A percentile compares a stretch with the other conserved stretches of the same genome.
These are phyloP conservation scores for Exophiala spinifera DNA, from an alignment of 2,329 filamentous ascomycete species.

Conservation along the genomic window DNA sequence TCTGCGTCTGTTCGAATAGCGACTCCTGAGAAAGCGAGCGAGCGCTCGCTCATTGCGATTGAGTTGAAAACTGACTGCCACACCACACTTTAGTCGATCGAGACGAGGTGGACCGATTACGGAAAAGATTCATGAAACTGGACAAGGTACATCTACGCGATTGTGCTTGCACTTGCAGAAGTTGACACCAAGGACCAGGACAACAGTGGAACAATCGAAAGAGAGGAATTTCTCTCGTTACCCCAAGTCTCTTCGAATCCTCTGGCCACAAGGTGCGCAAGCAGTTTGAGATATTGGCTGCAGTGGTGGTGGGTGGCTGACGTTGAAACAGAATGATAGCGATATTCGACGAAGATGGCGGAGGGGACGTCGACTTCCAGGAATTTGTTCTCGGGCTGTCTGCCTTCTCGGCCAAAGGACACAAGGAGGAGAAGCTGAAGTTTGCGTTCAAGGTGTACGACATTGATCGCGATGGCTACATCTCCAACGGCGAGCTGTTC, in stretches of 20 bases:
- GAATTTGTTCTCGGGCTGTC: constrained; percentile 95
- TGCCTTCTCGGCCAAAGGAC: constrained; percentile 95
- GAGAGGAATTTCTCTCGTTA: constrained; percentile 94
- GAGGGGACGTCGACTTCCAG: constrained; percentile 96
- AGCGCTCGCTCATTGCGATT: constrained; percentile 4
- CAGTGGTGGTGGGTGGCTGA: constrained; percentile 1
- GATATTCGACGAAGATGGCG: constrained; percentile 97
- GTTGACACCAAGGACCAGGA: constrained; percentile 57
- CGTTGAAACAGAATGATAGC: constrained; percentile 78
- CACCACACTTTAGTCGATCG: constrained; percentile 68
- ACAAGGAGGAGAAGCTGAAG: constrained; percentile 96
- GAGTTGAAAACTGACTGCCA: constrained; percentile 11
- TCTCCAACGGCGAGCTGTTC: constrained; percentile 97
- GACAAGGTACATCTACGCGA: constrained; percentile 69
- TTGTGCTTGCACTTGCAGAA: too few species aligned
- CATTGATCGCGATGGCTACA: constrained; percentile 97
- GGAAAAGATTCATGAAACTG: constrained; percentile 98
- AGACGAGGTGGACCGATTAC: constrained; percentile 91
- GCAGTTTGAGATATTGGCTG: background rate
- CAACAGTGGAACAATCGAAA: constrained; percentile 96
- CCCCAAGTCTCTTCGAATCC: constrained; percentile 98
- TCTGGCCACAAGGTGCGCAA: constrained; percentile 76
- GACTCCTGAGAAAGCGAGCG: background rate
- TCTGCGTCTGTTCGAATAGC: constrained; percentile 14
- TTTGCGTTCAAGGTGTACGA: constrained; percentile 99